Percentiles rank a stretch among this genome's conserved stretches.
Conservation (phyloP, 208 protist genomes). For the Leishmania amazonensis region DNA sequence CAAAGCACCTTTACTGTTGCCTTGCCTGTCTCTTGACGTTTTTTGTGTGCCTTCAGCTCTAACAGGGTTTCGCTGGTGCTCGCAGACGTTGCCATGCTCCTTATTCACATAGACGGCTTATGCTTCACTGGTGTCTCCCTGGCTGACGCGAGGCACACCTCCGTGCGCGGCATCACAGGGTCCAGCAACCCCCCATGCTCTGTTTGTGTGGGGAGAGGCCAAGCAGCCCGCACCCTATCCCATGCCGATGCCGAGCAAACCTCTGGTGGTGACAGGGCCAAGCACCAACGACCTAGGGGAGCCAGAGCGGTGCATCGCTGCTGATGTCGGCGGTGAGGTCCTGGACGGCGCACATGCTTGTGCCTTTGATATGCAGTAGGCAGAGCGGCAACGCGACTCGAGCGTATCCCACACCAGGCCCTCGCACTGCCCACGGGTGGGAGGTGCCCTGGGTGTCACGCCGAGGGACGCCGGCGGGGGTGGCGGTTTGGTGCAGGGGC, state of each 20-base stretch:
- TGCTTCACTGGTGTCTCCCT: too few relatives aligned
- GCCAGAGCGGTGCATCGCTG: background rate
- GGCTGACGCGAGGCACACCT: background rate
- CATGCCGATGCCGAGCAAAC: background rate
- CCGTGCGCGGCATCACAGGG: too few relatives aligned
- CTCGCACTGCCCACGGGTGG: background rate
- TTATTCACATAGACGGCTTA: background rate
- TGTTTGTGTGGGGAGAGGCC: background rate
- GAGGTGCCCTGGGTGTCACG: too few relatives aligned
- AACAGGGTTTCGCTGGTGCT: background rate
- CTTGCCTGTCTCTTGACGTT: background rate
- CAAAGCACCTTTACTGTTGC: background rate
- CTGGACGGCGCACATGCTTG: background rate
- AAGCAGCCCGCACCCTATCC: background rate
- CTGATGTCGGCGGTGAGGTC: background rate
- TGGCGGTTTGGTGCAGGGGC: too few relatives aligned
- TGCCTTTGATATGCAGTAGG: background rate
- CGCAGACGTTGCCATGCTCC: background rate
- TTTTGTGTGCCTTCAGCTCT: background rate
- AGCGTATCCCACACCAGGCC: background rate
- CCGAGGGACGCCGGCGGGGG: too few relatives aligned
- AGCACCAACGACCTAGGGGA: background rate
- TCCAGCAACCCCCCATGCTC: background rate
- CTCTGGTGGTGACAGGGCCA: background rate
- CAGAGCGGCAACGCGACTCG: background rate